A percentile compares a stretch with the other conserved stretches of the same genome.
Evolutionary conservation across 768 basidiomycete species (phyloP).

Genomic region (Collybiopsis confluens): DNA sequence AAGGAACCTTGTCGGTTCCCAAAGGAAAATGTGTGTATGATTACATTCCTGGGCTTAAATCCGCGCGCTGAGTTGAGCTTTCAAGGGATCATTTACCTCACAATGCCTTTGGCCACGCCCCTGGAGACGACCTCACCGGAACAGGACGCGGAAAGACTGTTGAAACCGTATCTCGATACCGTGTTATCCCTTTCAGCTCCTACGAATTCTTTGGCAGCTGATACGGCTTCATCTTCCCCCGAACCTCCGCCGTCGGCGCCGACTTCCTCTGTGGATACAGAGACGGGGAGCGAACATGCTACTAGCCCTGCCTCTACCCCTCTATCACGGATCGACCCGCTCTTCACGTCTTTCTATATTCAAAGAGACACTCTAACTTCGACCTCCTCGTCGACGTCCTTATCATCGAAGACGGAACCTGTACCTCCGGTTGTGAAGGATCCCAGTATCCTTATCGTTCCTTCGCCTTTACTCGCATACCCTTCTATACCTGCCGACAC

Average conservation of each 20-base stretch:
- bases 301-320: too few relatives aligned
- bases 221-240: neutral
- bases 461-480: constrained; percentile 13
- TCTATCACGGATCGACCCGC: too few relatives aligned
- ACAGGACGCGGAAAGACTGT: neutral
- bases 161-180: constrained; percentile 5
- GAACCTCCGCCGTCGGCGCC: neutral
- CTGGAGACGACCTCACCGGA: neutral
- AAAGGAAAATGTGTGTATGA: constrained; percentile 58
- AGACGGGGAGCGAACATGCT: too few relatives aligned
- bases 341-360: too few relatives aligned
- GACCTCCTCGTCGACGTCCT: neutral
- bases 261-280: too few relatives aligned
- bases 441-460: neutral
- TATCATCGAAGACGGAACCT: too few relatives aligned
- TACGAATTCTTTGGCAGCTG: neutral
- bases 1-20: constrained; percentile 71
- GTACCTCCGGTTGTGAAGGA: too few relatives aligned
- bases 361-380: too few relatives aligned
- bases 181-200: neutral
- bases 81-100: constrained; percentile 22
- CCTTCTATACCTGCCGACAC: constrained; percentile 22
- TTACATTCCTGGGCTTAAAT: too few relatives aligned
- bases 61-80: too few relatives aligned
- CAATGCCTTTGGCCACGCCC: neutral